Evolutionary conservation across 1,284 basidiomycete species (phyloP).

Genomic region (Lentinus polychrous): DNA sequence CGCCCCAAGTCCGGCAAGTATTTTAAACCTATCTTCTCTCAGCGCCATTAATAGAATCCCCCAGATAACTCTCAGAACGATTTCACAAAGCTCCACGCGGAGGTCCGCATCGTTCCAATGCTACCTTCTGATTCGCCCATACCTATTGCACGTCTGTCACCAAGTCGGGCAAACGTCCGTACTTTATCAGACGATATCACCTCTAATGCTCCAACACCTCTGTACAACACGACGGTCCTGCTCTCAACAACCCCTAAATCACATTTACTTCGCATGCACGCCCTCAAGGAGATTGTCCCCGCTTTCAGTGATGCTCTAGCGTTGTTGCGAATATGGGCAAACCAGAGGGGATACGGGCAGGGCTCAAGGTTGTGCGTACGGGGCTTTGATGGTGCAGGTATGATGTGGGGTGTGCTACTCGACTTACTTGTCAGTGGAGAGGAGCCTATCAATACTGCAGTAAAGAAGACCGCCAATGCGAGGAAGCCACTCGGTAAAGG

Average conservation of each 20-base stretch:
- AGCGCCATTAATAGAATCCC: conserved; percentile 3
- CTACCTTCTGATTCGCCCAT: conserved; percentile 55
- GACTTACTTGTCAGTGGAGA: conserved; percentile 69
- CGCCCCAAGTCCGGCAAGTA: conserved; percentile 46
- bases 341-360: conserved; percentile 74
- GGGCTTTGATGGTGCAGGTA: conserved; percentile 62
- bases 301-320: conserved; percentile 74
- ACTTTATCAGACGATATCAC: conserved; percentile 17
- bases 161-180: conserved; percentile 69
- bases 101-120: conserved; percentile 71
- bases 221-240: conserved; percentile 78
- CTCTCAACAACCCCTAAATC: conserved; percentile 57
- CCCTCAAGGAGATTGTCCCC: conserved; percentile 53
- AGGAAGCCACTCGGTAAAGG: conserved; percentile 61
- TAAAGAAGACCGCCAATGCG: conserved; percentile 31
- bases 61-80: conserved; percentile 29
- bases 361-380: conserved; percentile 49
- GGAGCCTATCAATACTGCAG: conserved; percentile 30
- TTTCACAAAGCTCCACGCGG: conserved; percentile 63
- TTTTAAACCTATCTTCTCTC: conserved; percentile 3
- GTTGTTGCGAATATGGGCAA: conserved; percentile 86
- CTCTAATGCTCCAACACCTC: conserved; percentile 47
- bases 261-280: conserved; percentile 67
- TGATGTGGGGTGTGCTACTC: conserved; percentile 70
- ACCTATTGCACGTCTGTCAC: conserved; percentile 63